Evolutionary conservation across 441 rosid genomes (phyloP), one percentile per base, ranked within the genome.

Genomic region (Bocquillonia castaneifolia): DNA sequence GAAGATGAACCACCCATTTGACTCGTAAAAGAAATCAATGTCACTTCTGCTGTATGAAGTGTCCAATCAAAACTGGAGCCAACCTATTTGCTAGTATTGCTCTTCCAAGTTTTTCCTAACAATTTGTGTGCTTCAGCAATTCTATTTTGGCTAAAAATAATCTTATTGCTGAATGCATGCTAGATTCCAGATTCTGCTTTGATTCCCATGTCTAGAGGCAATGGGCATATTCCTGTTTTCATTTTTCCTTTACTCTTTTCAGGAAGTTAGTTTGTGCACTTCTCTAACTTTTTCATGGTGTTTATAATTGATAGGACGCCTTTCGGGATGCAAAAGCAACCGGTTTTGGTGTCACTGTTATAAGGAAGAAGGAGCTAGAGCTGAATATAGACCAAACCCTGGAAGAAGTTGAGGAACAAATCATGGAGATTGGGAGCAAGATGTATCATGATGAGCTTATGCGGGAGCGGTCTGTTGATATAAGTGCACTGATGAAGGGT

Each of bases 281-380:
- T 9, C n/a, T 12, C 29, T 63, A 45, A 77, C n/a, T 18, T 0
- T 47, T 47, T 36, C 10, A 3, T 45, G 28, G 54, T 63, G 31
- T 53, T 54, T 23, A 60, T 62, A 15, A 6, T 66, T 15, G 12
- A 23, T 73, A 93, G 98, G 96, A 93, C 76, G 86, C 93, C 56
- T 87, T 79, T 74, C 79, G 96, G 71, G 94, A 90, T 77, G 97
- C 97, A 70, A 90, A 87, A 81, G 91, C 84, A 44, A 93, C 81
- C 55, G 94, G 92, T 36, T 93, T 90, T 52, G 77, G 88, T 61
- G 92, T 93, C 29, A 93, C 98, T 20, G 89, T 93, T 59, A 84
- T 90, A 42, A 86, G 85, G 83, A 83, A 82, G 80, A 90, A 90
- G 51, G 94, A 89, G 77, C 63, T 93, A 71, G 76, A 81, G 80